Percentiles rank a stretch among this genome's conserved stretches.
These are phyloP conservation scores for Ormosia emarginata DNA, from an alignment of 306 rosid genomes.

Conservation along the genomic window DNA sequence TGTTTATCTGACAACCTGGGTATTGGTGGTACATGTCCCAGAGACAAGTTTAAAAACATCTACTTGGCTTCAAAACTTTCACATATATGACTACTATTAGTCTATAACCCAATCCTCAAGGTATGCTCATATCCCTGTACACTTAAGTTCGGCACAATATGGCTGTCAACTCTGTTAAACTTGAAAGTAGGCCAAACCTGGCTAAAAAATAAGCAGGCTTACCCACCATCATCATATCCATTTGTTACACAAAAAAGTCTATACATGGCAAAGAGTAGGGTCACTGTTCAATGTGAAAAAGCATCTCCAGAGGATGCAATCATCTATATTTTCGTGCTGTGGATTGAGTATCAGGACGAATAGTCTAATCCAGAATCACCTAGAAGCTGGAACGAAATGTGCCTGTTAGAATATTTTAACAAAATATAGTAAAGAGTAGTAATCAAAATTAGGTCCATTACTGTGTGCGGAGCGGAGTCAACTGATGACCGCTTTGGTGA, in stretches of 20 bases:
- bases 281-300: constrained; percentile 29
- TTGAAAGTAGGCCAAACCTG: constrained; percentile 28
- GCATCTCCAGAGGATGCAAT: constrained; percentile 31
- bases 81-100: constrained; percentile 14
- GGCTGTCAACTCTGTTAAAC: constrained; percentile 5
- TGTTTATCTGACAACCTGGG: constrained; percentile 51
- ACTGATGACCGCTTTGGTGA: constrained; percentile 38
- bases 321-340: constrained; percentile 21
- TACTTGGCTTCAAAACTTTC: constrained; percentile 27
- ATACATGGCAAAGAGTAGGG: constrained; percentile 21
- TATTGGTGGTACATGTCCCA: constrained; percentile 20
- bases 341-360: constrained; percentile 23
- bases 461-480: constrained; percentile 63
- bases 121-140: constrained; percentile 28
- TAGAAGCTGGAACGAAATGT: constrained; percentile 11
- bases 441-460: constrained; percentile 35
- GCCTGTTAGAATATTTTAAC: constrained; percentile 10
- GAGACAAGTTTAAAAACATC: constrained; percentile 17
- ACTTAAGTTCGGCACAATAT: constrained; percentile 26
- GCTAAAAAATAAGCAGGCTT: constrained; percentile 43
- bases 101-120: constrained; percentile 33
- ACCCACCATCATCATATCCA: constrained; percentile 31
- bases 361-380: constrained; percentile 65
- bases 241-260: constrained; percentile 20
- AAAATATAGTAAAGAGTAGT: background rate